These are phyloP conservation scores for Carallia brachiata DNA, from an alignment of 345 rosid species.

Conservation along the genomic window DNA sequence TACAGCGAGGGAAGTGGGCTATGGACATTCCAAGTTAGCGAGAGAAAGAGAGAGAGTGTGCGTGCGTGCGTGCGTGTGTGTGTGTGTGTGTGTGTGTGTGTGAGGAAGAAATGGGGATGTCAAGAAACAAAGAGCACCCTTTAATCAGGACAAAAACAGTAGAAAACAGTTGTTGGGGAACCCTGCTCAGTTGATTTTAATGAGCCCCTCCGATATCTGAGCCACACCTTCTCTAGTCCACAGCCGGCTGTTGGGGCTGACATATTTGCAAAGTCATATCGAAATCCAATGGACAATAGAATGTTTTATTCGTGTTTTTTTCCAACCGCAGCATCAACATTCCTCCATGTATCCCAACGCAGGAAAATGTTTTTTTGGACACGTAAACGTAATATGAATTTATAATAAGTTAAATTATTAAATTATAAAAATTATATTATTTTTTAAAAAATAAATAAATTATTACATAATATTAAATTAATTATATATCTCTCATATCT, in stretches of 20 bases:
- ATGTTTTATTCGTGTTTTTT: slow-evolving; percentile 2
- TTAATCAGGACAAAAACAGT: slow-evolving; percentile 28
- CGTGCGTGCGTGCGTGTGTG: too few relatives aligned
- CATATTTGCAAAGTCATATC: background rate
- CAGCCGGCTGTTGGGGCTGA: background rate
- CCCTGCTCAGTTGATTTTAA: slow-evolving; percentile 2
- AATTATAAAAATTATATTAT: too few relatives aligned
- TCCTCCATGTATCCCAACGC: background rate
- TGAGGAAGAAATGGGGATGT: background rate
- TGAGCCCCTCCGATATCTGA: background rate
- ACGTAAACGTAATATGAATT: too few relatives aligned
- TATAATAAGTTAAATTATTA: too few relatives aligned
- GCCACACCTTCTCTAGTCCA: background rate
- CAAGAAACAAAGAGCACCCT: slow-evolving; percentile 10
- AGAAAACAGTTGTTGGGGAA: slow-evolving; percentile 27
- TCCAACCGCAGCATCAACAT: background rate
- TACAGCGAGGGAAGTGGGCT: background rate
- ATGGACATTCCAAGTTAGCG: slow-evolving; percentile 30
- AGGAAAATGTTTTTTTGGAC: too few relatives aligned
- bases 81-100: background rate
- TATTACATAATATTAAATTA: too few relatives aligned
- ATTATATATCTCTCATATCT: too few relatives aligned
- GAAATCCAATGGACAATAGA: slow-evolving; percentile 7
- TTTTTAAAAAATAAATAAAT: too few relatives aligned
- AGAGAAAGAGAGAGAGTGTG: background rate